phyloP scores from a whole-genome alignment of 2,329 filamentous ascomycete genomes.

The Hymenoscyphus scutula region DNA sequence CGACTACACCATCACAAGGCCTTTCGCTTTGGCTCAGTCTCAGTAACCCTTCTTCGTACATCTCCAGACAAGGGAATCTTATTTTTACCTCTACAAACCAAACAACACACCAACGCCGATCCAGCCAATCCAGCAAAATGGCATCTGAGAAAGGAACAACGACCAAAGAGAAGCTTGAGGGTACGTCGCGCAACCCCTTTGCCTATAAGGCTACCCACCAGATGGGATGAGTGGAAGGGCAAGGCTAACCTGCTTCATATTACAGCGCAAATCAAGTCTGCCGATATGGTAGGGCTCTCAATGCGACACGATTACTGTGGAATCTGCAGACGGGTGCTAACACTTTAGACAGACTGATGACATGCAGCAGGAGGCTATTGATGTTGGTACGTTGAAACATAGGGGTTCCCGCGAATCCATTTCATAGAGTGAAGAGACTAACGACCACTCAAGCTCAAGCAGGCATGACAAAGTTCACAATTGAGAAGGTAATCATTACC shows the following conservation, averaged over 20 bases:
- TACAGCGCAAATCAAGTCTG: conserved; percentile 92
- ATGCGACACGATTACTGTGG: not conserved
- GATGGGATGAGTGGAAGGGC: not conserved
- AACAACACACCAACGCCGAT: conserved; percentile 2
- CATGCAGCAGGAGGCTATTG: conserved; percentile 93
- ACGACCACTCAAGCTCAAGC: conserved; percentile 55
- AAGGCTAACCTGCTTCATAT: conserved; percentile 19
- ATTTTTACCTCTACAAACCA: not conserved
- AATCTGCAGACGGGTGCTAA: not conserved
- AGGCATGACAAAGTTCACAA: conserved; percentile 69
- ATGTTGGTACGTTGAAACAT: conserved; percentile 72
- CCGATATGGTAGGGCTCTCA: conserved; percentile 77
- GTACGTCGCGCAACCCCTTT: conserved; percentile 23
- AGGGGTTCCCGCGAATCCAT: not conserved
- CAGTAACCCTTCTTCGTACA: not conserved
- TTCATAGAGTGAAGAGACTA: conserved; percentile 24
- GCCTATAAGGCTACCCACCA: not conserved
- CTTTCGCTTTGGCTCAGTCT: not conserved
- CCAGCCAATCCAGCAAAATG: conserved; percentile 22
- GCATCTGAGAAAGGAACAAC: conserved; percentile 28
- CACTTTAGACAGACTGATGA: conserved; percentile 73
- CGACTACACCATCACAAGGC: not conserved
- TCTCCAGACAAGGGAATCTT: not conserved
- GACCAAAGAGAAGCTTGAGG: conserved; percentile 35
- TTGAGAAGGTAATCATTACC: conserved; percentile 59